These are phyloP conservation scores for Xerocomus potaroensis DNA, from an alignment of 768 basidiomycete genomes.

Conservation along the genomic window DNA sequence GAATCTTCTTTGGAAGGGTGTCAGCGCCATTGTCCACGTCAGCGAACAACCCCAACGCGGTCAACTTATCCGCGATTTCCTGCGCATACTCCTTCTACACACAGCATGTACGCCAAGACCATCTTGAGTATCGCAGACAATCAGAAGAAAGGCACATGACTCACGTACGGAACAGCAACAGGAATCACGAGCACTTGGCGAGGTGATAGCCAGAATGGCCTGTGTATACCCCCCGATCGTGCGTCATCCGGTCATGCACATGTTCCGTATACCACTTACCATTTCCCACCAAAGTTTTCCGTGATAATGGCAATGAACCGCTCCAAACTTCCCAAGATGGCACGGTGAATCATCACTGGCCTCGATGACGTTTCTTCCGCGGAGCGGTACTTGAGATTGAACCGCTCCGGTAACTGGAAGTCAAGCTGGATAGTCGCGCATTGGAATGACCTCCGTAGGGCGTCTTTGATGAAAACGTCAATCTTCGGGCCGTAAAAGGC, in stretches of 20 bases:
- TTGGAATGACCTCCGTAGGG: slow-evolving; percentile 90
- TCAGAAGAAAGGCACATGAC: slow-evolving; percentile 30
- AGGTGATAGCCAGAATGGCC: slow-evolving; percentile 99
- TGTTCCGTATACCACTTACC: slow-evolving; percentile 46
- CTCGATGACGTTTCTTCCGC: slow-evolving; percentile 59
- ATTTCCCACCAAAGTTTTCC: slow-evolving; percentile 97
- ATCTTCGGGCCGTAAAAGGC: slow-evolving; percentile 99
- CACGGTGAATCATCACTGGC: slow-evolving; percentile 98
- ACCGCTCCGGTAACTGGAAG: slow-evolving; percentile 96
- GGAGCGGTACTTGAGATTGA: slow-evolving; percentile 89
- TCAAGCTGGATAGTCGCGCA: slow-evolving; percentile 99
- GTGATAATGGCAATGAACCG: slow-evolving; percentile 96
- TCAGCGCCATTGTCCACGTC: slow-evolving; percentile 92
- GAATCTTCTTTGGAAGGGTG: slow-evolving; percentile 94
- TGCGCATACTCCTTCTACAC: slow-evolving; percentile 84
- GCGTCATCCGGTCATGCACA: not conserved
- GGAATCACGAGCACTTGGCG: slow-evolving; percentile 94
- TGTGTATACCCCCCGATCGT: slow-evolving; percentile 32
- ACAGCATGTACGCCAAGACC: not conserved
- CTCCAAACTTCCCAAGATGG: slow-evolving; percentile 90
- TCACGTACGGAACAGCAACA: slow-evolving; percentile 82
- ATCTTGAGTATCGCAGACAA: slow-evolving; percentile 1
- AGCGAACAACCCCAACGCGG: slow-evolving; percentile 69
- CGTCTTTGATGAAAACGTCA: slow-evolving; percentile 94
- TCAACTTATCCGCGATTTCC: slow-evolving; percentile 68